Base-by-base conservation (phyloP, 2,329 filamentous ascomycete genomes). In the Chaetomiaceae sp. region DNA sequence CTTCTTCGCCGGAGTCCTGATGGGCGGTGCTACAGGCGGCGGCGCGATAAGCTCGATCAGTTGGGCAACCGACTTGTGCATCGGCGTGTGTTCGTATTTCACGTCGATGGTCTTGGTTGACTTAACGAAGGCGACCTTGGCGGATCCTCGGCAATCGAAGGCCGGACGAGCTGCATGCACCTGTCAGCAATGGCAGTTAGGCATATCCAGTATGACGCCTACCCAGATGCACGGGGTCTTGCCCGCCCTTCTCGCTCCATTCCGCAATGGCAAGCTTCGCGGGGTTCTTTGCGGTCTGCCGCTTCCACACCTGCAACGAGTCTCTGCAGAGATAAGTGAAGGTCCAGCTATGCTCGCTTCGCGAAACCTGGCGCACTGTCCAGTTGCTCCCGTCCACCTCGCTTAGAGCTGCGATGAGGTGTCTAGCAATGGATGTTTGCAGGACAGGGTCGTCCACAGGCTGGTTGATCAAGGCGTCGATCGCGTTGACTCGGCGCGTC, bases 31-130 rank as follows among this genome's bases (percentile, higher is more conserved):
- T 6, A n/a, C n/a, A n/a, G 73, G 70, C 12, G 70, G 65, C 5
- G 73, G 76, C 22, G 68, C 67, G 43, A 75, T 71, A 30, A 68
- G 62, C 4, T 72, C 68, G 9, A 69, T 65, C 19, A 79, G 61
- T 38, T 80, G 62, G 1, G 62, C 68, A 4, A 81, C 75, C 0
- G 75, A 76, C 56, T 68, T 73, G 58, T 81, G 78, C n/a, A 80
- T 56, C 3, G 71, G 73, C 0, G 72, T 76, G 54, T 81, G 78
- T 26, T 74, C 69, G 54, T 80, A 79, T 47, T 73, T 74, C 44
- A 80, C 64, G 10, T 69, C 66, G 32, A 81, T 71, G 8, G 65
- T 62, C 26, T 71, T 70, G 24, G 63, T 68, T 19, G 65, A 66
- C 45, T 69, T 71, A 6, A 69, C 67, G 51, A 81, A 80, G 1